These are phyloP conservation scores for Phylloboletellus chloephorus DNA, from an alignment of 1,284 basidiomycete species.

Conservation along the genomic window DNA sequence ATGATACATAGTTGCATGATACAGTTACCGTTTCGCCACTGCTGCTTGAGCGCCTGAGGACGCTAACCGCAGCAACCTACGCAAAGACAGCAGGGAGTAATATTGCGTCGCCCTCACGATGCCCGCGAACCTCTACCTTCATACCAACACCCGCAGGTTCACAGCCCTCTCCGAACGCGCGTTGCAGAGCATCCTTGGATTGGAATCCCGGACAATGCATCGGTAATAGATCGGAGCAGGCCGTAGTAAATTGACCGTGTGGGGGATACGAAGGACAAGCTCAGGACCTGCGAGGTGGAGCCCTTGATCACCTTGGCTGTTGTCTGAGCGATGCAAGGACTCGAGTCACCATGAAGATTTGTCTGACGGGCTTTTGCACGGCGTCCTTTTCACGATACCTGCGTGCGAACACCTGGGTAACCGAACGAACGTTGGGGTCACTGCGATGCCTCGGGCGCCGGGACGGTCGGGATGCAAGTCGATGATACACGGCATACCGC, in stretches of 20 bases:
- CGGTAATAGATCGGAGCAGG: conserved; percentile 68
- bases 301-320: conserved; percentile 63
- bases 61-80: not conserved
- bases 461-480: conserved; percentile 77
- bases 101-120: conserved; percentile 35
- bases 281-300: conserved; percentile 71
- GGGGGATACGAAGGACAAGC: conserved; percentile 54
- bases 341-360: conserved; percentile 62
- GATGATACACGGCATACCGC: conserved; percentile 57
- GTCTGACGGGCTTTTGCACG: conserved; percentile 53
- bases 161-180: conserved; percentile 64
- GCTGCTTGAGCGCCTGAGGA: not conserved
- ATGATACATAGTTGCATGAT: conserved; percentile 3
- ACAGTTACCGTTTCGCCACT: not conserved
- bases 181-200: conserved; percentile 62
- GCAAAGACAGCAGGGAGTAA: conserved; percentile 29
- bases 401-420: conserved; percentile 68
- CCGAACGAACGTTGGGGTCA: conserved; percentile 42
- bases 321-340: conserved; percentile 1
- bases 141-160: conserved; percentile 73
- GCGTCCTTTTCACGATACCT: conserved; percentile 79
- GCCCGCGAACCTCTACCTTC: conserved; percentile 49
- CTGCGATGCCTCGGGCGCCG: conserved; percentile 65
- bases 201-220: conserved; percentile 82
- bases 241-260: conserved; percentile 65